Conservation (phyloP, 805 yeast genomes). For the Clavispora santaluciae region DNA sequence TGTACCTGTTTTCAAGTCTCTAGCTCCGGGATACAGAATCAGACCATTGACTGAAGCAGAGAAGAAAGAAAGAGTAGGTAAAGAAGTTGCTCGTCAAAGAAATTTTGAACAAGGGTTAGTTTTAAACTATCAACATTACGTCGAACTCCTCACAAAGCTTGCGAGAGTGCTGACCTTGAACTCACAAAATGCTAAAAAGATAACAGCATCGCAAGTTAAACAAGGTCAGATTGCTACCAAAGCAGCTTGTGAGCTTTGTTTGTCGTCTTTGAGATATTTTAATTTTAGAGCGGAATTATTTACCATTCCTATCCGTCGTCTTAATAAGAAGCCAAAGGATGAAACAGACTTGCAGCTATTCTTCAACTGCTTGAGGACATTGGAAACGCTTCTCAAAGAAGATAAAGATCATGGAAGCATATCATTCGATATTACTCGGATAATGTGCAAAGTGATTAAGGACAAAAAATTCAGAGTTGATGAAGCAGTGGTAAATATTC, state of each 20-base stretch:
- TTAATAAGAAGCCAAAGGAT: conserved; percentile 56
- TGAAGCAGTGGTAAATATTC: conserved; percentile 70
- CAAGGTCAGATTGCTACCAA: conserved; percentile 59
- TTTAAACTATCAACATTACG: conserved; percentile 59
- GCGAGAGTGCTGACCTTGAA: conserved; percentile 36
- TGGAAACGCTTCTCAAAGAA: conserved; percentile 67
- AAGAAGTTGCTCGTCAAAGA: conserved; percentile 74
- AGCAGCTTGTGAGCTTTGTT: conserved; percentile 72
- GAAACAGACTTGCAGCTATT: conserved; percentile 45
- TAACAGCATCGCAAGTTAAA: conserved; percentile 30
- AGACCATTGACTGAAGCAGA: conserved; percentile 80
- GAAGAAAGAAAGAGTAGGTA: conserved; percentile 73
- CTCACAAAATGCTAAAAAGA: conserved; percentile 30
- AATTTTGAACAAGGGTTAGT: conserved; percentile 77
- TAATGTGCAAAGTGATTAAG: conserved; percentile 64
- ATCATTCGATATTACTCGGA: conserved; percentile 66
- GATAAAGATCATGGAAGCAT: conserved; percentile 79
- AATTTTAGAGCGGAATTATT: conserved; percentile 77
- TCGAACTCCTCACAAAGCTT: conserved; percentile 49
- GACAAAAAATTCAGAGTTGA: conserved; percentile 76
- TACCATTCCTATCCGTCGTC: conserved; percentile 59
- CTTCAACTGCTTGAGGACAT: conserved; percentile 53
- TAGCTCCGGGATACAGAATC: conserved; percentile 85
- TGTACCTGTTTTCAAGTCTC: conserved; percentile 76
- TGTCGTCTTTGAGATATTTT: conserved; percentile 66